A percentile compares a stretch with the other conserved stretches of the same genome.
phyloP scores from a whole-genome alignment of 208 protist species.

The Angomonas ambiguus region DNA sequence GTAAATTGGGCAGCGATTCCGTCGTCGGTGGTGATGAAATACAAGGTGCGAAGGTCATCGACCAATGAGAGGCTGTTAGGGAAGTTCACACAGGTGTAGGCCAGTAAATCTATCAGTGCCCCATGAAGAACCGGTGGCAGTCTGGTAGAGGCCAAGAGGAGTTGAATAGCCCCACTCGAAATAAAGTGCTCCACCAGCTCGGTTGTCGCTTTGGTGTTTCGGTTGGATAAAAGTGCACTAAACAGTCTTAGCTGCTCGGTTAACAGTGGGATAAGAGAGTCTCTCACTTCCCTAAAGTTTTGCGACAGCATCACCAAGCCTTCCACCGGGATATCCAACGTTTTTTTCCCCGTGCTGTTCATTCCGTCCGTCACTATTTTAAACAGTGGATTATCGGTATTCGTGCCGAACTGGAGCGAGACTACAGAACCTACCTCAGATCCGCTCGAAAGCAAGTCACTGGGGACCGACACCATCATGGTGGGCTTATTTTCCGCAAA shows the following conservation, averaged over 20 bases:
- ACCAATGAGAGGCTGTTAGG: conserved; percentile 16
- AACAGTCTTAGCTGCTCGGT: conserved; percentile 29
- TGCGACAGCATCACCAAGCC: conserved; percentile 18
- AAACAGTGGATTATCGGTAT: conserved; percentile 17
- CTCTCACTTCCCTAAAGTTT: conserved; percentile 30
- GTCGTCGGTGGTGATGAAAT: conserved; percentile 19
- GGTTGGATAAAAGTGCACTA: conserved; percentile 25
- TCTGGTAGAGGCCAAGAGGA: conserved; percentile 16
- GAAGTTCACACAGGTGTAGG: conserved; percentile 24
- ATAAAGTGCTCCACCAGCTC: conserved; percentile 28
- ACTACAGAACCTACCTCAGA: conserved; percentile 4
- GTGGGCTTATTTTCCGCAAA: background rate
- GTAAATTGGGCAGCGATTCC: conserved; percentile 6
- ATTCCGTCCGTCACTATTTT: conserved; percentile 23
- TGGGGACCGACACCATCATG: conserved; percentile 27
- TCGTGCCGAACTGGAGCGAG: conserved; percentile 20
- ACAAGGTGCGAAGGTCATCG: conserved; percentile 29
- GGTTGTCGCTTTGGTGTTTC: conserved; percentile 10
- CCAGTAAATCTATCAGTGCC: conserved; percentile 32
- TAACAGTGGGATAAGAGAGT: conserved; percentile 32
- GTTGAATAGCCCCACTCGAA: conserved; percentile 23
- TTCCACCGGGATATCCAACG: conserved; percentile 34
- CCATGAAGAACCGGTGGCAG: conserved; percentile 29
- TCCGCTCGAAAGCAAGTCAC: conserved; percentile 20
- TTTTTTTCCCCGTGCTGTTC: background rate